A percentile compares a stretch with the other conserved stretches of the same genome.
Conservation (phyloP, 352 stramenopile species). For the Aphanomyces stellatus region DNA sequence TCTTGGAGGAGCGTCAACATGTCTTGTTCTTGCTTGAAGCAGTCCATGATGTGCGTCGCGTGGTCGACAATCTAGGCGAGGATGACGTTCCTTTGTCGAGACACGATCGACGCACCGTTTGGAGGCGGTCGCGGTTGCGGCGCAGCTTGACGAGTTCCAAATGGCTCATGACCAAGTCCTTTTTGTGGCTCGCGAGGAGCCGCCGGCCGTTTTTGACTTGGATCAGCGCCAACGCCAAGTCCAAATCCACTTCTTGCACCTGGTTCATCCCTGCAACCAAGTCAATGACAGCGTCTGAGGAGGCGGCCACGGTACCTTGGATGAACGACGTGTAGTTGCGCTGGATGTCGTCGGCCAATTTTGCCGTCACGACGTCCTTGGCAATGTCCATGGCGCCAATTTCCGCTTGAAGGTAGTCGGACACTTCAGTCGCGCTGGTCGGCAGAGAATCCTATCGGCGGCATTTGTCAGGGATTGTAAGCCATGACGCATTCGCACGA, state of each 20-base stretch:
- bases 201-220: conserved; percentile 81
- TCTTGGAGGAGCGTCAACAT: conserved; percentile 36
- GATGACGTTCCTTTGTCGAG: neutral
- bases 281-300: too few species aligned
- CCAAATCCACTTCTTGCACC: conserved; percentile 79
- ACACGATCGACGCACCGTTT: conserved; percentile 29
- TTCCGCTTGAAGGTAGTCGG: conserved; percentile 66
- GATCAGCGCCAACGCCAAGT: conserved; percentile 75
- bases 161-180: conserved; percentile 62
- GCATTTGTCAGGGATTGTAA: too few species aligned
- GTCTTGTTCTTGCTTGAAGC: conserved; percentile 65
- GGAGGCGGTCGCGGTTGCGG: conserved; percentile 65
- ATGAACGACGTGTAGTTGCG: conserved; percentile 72
- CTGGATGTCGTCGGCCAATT: conserved; percentile 76
- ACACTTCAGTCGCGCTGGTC: conserved; percentile 33
- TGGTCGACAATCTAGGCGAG: conserved; percentile 49
- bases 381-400: conserved; percentile 76
- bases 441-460: conserved; percentile 69
- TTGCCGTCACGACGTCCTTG: conserved; percentile 61
- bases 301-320: conserved; percentile 30
- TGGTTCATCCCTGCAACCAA: conserved; percentile 66
- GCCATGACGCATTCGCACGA: too few species aligned
- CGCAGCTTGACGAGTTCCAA: conserved; percentile 79
- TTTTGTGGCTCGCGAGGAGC: conserved; percentile 55
- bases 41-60: conserved; percentile 33